Evolutionary conservation across 2,329 filamentous ascomycete genomes (phyloP), one percentile per base, ranked within the genome.

Genomic region (Fusarium verticillioides): DNA sequence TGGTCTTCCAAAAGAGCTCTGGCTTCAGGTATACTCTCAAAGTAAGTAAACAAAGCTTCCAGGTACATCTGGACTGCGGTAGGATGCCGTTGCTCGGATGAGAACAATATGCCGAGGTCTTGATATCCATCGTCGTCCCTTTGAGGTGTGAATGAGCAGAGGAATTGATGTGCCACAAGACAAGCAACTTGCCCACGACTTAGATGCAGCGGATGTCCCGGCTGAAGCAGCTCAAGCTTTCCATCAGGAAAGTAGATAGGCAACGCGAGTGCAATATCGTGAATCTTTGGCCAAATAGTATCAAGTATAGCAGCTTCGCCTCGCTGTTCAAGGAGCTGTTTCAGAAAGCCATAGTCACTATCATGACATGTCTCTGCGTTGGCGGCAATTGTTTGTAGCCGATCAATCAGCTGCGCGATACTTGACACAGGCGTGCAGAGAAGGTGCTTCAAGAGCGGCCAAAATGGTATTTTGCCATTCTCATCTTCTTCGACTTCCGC

Each of bases 101-200:
- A 62, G 49, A 79, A 82, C 81, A 81, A 83, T 37, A 82, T 76
- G 9, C 80, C 70, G 53, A 82, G 79, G 66, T 82, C 79, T 40
- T 79, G 79, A 37, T 76, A 80, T 0, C 78, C 79, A 10, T 75
- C 65, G 42, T 76, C 76, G 2, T 66, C 8, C 18, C 74, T 63
- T 62, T 79, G 75, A 59, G 77, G 47, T 28, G 58, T 11, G 59
- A 75, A 5, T n/a, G 64, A 63, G 43, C 80, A 79, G 8, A 82
- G 54, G 30, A 82, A 82, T 57, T 82, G 80, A 21, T 82, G 78
- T 7, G 66, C 66, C 1, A 81, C 77, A 37, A 82, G 67, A 21
- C 76, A 80, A n/a, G 77, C 78, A 34, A 67, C 73, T 57, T 81
- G 75, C 1, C 69, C 65, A 40, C 74, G 70, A 13, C 78, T 77